Evolutionary conservation across 495 filamentous ascomycete species (phyloP), one percentile per base, ranked within the genome.

Genomic region (Durotheca rogersii): DNA sequence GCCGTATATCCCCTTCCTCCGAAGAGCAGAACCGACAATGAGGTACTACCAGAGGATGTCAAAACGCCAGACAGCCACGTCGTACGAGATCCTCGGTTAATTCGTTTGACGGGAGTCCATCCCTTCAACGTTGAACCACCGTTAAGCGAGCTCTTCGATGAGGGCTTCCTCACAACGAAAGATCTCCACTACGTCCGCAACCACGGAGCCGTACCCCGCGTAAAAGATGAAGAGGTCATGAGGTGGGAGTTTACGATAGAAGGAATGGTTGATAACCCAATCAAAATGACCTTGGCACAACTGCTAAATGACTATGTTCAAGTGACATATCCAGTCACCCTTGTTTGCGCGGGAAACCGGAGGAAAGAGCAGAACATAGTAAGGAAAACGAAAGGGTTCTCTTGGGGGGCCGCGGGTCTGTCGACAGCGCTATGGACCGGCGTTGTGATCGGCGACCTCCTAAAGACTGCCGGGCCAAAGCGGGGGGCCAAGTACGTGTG

Each of bases 161-260:
- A 95, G 70, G 87, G 86, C 60, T 97, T 96, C 65, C 73, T 97
- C 29, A 97, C 92, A 3, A 85, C 85, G 16, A 85, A 89, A n/a
- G 88, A 96, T 53, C 73, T 97, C 1, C 94, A 95, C 71, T 97
- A 93, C 66, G 92, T 97, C n/a, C 73, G 92, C 52, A 97, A 96
- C 47, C 92, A 97, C 76, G 92, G 92, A 6, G 75, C 87, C 0
- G 92, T 96, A 4, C 92, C 92, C 2, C 65, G 78, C 18, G 88
- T 95, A 6, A 72, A 74, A 6, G 88, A 95, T 57, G 73, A 80
- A 23, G 81, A 86, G 4, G 80, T 90, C 37, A 80, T 82, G 41
- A 77, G 85, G 58, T 97, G 92, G 92, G 81, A 88, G 46, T 85
- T 97, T 45, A 82, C 81, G 9, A 77, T 97, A 31, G 90, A 95